phyloP scores from a whole-genome alignment of 768 basidiomycete species.

The Macrolepiota fuliginosa region DNA sequence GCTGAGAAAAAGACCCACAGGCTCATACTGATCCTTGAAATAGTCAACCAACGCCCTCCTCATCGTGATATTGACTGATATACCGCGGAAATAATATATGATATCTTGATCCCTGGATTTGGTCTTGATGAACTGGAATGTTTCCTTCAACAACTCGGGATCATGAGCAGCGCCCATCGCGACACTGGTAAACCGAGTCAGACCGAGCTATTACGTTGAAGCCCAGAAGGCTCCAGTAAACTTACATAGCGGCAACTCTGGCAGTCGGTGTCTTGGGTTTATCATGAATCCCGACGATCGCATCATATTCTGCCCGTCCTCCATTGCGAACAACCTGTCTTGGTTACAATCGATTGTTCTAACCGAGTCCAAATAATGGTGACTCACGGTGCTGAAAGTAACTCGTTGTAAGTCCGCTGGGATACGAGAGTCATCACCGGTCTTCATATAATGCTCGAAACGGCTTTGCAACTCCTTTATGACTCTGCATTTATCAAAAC shows the following conservation, averaged over 20 bases:
- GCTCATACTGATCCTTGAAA: constrained; percentile 68
- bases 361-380: not conserved
- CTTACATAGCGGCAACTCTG: constrained; percentile 69
- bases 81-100: constrained; percentile 58
- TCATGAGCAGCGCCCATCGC: constrained; percentile 66
- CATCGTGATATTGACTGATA: constrained; percentile 53
- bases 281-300: constrained; percentile 63
- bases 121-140: constrained; percentile 55
- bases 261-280: constrained; percentile 74
- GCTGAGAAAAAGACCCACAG: constrained; percentile 35
- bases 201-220: not conserved
- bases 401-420: constrained; percentile 73
- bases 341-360: not conserved
- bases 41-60: constrained; percentile 55
- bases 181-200: constrained; percentile 36
- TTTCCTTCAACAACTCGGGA: constrained; percentile 53
- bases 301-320: constrained; percentile 72
- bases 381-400: constrained; percentile 50
- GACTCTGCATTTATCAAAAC: constrained; percentile 47
- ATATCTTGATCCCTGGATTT: constrained; percentile 62
- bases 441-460: constrained; percentile 69
- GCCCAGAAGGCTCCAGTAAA: constrained; percentile 2
- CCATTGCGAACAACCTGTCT: constrained; percentile 70
- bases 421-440: constrained; percentile 73
- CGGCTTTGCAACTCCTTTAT: constrained; percentile 67